Conservation (phyloP, 257 asterid species). For the Rauvolfia tetraphylla region DNA sequence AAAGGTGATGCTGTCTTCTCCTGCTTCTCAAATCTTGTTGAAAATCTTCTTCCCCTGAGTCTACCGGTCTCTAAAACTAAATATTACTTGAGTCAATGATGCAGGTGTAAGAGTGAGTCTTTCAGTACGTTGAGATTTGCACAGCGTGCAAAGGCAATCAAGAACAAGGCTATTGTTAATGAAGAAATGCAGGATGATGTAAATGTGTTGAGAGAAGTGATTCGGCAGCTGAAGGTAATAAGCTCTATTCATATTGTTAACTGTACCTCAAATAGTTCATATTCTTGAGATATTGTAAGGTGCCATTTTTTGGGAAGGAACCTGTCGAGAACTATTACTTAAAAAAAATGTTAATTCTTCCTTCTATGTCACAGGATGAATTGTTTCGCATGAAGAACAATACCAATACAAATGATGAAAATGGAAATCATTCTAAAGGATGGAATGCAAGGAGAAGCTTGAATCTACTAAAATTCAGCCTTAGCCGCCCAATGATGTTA, state of each 20-base stretch:
- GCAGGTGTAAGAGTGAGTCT: constrained; percentile 91
- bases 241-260: constrained; percentile 6
- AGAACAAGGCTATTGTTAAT: constrained; percentile 81
- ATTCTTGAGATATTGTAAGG: neutral
- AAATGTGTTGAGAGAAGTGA: constrained; percentile 73
- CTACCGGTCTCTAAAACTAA: neutral
- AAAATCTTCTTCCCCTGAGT: neutral
- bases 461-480: constrained; percentile 84
- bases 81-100: constrained; percentile 19
- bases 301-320: neutral
- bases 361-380: constrained; percentile 50
- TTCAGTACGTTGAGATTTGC: constrained; percentile 96
- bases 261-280: neutral
- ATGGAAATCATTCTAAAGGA: constrained; percentile 59
- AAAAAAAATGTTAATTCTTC: neutral
- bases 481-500: constrained; percentile 72
- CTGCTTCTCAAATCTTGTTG: constrained; percentile 10
- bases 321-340: neutral
- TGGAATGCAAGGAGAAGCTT: constrained; percentile 96
- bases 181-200: constrained; percentile 99
- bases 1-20: constrained; percentile 46
- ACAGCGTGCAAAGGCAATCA: constrained; percentile 97
- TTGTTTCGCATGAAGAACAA: constrained; percentile 69
- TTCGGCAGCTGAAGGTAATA: constrained; percentile 73
- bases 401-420: constrained; percentile 44